Conservation (phyloP, 768 basidiomycete species). For the Russula lepida region DNA sequence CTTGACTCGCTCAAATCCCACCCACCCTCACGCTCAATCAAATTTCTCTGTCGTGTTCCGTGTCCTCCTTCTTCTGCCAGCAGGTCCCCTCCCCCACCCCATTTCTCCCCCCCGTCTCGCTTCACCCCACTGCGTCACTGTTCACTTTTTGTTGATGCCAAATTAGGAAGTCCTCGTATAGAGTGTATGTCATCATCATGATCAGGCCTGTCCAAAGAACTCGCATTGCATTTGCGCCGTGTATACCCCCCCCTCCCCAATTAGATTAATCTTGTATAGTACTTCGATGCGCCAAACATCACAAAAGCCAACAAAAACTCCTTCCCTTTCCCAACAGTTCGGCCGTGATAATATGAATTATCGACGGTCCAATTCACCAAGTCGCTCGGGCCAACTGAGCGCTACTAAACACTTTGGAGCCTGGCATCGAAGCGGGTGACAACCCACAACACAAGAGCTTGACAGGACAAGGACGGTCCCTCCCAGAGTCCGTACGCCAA, state of each 20-base stretch:
- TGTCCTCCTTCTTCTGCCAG: slow-evolving; percentile 13
- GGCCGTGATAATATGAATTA: slow-evolving; percentile 10
- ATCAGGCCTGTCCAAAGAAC: background rate
- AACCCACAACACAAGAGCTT: slow-evolving; percentile 8
- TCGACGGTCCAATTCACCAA: background rate
- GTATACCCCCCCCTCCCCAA: background rate
- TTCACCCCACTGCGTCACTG: background rate
- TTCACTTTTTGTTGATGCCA: background rate
- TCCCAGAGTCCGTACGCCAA: slow-evolving; percentile 12
- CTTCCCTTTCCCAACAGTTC: background rate
- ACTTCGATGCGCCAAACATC: slow-evolving; percentile 7
- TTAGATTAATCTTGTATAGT: slow-evolving; percentile 10
- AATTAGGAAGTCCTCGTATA: background rate
- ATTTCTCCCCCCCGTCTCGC: background rate
- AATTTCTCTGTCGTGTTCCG: slow-evolving; percentile 3
- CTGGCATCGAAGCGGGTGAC: slow-evolving; percentile 5
- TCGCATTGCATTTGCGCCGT: background rate
- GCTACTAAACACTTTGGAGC: background rate
- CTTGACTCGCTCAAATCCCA: background rate
- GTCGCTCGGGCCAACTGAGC: background rate
- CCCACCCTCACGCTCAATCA: slow-evolving; percentile 5
- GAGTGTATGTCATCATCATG: background rate
- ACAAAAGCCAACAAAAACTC: background rate
- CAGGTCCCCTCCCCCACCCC: background rate
- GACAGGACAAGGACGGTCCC: slow-evolving; percentile 16